Evolutionary conservation across 2,329 filamentous ascomycete species (phyloP), one percentile per base, ranked within the genome.

Genomic region (Dactylonectria estremocensis): DNA sequence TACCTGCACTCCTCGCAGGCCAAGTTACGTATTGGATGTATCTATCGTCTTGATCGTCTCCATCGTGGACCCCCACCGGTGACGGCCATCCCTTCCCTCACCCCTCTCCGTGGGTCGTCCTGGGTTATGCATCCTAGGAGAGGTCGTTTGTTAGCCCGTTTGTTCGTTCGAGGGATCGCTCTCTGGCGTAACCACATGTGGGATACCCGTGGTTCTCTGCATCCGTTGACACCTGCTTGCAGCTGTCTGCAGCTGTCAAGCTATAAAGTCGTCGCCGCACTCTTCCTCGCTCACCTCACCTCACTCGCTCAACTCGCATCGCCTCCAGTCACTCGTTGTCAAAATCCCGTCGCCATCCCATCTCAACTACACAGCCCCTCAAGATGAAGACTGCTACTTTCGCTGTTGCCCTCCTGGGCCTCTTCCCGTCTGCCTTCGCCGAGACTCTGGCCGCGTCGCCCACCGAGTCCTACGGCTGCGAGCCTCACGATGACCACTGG

Each of bases 371-470:
- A 40, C 64, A 18, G 20, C 24, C 43, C 56, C 28, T 66, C 66
- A 76, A 70, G 50, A 76, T 76, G 74, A 76, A 76, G 66, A 69
- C 74, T 37, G 5, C 63, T 5, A 31, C 72, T 28, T 70, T 76
- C 46, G 68, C 73, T 1, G 33, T 73, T 58, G 71, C 72, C 56
- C 68, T 76, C 18, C 48, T 76, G 11, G 64, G 74, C 60, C 61
- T 76, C 35, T 58, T 75, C 57, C 74, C 74, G 2, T 45, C 72
- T 37, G 53, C 69, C 33, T 43, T 75, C 43, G 74, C 69, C 28
- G 63, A 69, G 64, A 64, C 62, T 64, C 55, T 59, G 14, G 69
- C 70, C 50, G 69, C 74, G 5, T 76, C 74, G 8, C 74, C 74
- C 14, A 75, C 74, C 52, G 68, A 72, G 63, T 69, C 66, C 13